Percentiles rank a stretch among this genome's conserved stretches.
phyloP scores from a whole-genome alignment of 1,284 basidiomycete species.

The Trametes sp. region DNA sequence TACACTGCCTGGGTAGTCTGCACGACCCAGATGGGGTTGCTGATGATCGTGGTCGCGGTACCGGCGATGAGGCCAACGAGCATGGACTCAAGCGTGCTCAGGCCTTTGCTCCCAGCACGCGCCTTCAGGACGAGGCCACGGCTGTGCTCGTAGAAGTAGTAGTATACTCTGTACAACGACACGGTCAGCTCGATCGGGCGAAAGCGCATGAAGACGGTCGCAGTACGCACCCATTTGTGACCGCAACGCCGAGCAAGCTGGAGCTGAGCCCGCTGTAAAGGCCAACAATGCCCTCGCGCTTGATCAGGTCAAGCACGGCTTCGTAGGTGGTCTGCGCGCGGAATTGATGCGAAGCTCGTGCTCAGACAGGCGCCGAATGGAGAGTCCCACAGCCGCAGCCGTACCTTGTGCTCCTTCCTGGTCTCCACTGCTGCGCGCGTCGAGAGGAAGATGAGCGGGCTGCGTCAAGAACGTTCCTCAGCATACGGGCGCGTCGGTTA shows the following conservation, averaged over 20 bases:
- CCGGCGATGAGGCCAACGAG: conserved; percentile 87
- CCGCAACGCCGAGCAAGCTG: conserved; percentile 89
- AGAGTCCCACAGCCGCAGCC: conserved; percentile 22
- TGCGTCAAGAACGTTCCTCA: conserved; percentile 41
- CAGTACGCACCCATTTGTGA: conserved; percentile 84
- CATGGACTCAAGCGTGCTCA: conserved; percentile 90
- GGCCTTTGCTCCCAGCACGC: conserved; percentile 66
- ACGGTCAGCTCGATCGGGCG: background rate
- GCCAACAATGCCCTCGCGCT: conserved; percentile 85
- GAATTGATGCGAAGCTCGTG: background rate
- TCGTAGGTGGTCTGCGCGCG: conserved; percentile 56
- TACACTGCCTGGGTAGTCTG: conserved; percentile 91
- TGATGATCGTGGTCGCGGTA: conserved; percentile 88
- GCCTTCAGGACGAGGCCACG: conserved; percentile 64
- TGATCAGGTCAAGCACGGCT: conserved; percentile 78
- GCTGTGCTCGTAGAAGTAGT: conserved; percentile 84
- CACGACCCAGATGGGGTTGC: conserved; percentile 97
- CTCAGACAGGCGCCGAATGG: conserved; percentile 1
- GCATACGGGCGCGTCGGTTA: conserved; percentile 1
- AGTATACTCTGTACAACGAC: conserved; percentile 66
- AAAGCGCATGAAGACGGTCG: background rate
- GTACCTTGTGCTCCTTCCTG: conserved; percentile 77
- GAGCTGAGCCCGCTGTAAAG: conserved; percentile 91
- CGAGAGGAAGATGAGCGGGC: conserved; percentile 91
- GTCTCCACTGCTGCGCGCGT: conserved; percentile 94